Percentiles rank a stretch among this genome's conserved stretches.
Conservation (phyloP, 2,329 filamentous ascomycete species). For the Cladosporium velox region DNA sequence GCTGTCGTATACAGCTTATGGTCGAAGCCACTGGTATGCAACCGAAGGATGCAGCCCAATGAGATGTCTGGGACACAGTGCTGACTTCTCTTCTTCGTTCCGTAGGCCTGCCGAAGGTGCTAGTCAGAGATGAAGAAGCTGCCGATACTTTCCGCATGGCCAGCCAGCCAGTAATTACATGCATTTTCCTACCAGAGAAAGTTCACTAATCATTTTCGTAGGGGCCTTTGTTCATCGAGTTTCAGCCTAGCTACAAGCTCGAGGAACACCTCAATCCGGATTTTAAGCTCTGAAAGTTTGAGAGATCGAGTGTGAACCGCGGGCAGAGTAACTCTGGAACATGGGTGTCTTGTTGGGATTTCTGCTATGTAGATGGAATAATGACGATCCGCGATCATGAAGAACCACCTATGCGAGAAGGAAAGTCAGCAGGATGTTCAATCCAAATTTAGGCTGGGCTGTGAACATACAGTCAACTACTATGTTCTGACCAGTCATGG, state of each 20-base stretch:
- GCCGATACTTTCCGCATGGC: slow-evolving; percentile 50
- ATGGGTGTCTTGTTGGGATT: neutral
- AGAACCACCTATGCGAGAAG: neutral
- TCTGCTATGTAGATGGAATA: neutral
- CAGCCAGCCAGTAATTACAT: slow-evolving; percentile 35
- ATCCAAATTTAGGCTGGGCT: neutral
- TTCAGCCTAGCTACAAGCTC: slow-evolving; percentile 39
- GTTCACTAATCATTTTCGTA: neutral
- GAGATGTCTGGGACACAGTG: neutral
- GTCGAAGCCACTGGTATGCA: slow-evolving; percentile 58
- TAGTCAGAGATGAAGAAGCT: slow-evolving; percentile 54
- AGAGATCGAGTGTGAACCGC: neutral
- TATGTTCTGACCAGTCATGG: slow-evolving; percentile 2
- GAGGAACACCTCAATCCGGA: slow-evolving; percentile 16
- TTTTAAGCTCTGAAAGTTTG: slow-evolving; percentile 9
- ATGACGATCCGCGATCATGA: neutral
- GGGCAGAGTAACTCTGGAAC: neutral
- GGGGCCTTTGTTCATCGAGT: slow-evolving; percentile 48
- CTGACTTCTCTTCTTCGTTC: neutral
- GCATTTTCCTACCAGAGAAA: neutral
- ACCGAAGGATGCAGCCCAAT: neutral
- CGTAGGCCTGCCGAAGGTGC: slow-evolving; percentile 44
- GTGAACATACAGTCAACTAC: neutral
- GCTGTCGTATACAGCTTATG: slow-evolving; percentile 64
- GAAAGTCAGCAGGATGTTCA: neutral